A percentile compares a stretch with the other conserved stretches of the same genome.
Conservation (phyloP, 768 basidiomycete genomes). For the Austroboletus eburneus region DNA sequence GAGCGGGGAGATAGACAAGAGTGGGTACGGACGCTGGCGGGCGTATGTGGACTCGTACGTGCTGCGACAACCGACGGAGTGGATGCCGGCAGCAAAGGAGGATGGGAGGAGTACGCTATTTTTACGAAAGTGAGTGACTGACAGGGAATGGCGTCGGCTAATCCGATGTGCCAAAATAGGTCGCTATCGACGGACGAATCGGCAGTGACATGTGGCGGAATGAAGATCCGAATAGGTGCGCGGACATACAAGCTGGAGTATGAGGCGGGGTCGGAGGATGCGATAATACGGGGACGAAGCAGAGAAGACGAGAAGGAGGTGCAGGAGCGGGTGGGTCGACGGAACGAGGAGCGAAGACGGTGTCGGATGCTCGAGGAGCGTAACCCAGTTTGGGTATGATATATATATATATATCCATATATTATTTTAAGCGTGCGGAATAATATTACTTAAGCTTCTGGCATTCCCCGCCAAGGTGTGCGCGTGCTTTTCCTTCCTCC, state of each 20-base stretch:
- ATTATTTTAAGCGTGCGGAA: constrained; percentile 15
- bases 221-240: constrained; percentile 49
- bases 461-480: constrained; percentile 10
- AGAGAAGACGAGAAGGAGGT: constrained; percentile 33
- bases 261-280: constrained; percentile 62
- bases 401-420: neutral
- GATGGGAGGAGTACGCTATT: constrained; percentile 41
- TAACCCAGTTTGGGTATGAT: neutral
- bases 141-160: constrained; percentile 6
- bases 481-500: constrained; percentile 1
- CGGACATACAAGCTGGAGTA: constrained; percentile 69
- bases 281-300: constrained; percentile 37
- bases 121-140: constrained; percentile 51
- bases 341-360: constrained; percentile 56
- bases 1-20: constrained; percentile 54
- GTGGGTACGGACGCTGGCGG: constrained; percentile 56
- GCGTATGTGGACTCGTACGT: constrained; percentile 74
- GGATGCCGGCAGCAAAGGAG: constrained; percentile 45
- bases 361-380: constrained; percentile 35
- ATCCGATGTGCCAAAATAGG: constrained; percentile 46
- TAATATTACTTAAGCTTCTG: constrained; percentile 23
- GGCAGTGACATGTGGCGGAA: constrained; percentile 14
- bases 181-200: constrained; percentile 37
- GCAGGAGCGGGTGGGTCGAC: constrained; percentile 37
- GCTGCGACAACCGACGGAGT: constrained; percentile 67